Base-by-base conservation (phyloP, 1,284 basidiomycete genomes). In the Ceratobasidium sp. region DNA sequence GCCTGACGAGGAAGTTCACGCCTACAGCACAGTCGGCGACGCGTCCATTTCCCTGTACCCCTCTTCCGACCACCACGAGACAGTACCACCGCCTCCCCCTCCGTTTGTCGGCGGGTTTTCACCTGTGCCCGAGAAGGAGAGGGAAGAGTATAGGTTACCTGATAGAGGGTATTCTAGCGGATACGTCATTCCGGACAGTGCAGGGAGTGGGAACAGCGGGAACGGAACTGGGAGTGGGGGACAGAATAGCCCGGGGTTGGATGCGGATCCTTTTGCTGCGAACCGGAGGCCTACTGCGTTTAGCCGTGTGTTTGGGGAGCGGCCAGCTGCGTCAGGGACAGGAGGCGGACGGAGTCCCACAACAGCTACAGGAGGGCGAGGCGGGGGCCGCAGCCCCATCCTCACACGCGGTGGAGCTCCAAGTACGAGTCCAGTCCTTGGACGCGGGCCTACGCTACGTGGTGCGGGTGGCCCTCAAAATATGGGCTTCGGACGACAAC, bases 401-500 rank as follows among this genome's bases (percentile, higher is more conserved):
- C 48, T 64, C 44, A 50, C 48, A 24, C 62, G 62, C 27, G 19
- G 57, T 56, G 54, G 54, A 27, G 31, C 6, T 51, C 19, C 57
- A n/a, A 60, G 57, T 27, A 29, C 57, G 33, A 60, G 57, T 27
- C 57, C 57, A n/a, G 29, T 36, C 15, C 36, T 41, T 11, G 36
- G 6, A 41, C 36, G 36, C 11, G 36, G 19, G 29, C 54, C 15
- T 60, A 19, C 36, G 11, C 36, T 41, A 41, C 57, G 57, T 17
- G 31, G 57, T 2, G 33, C 5, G 11, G 53, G 65, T 6, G 27
- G 44, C n/a, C 44, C 56, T 8, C 56, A 59, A 60, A 56, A 72
- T 19, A 72, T 72, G 67, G 67, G 67, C 67, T 72, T 72, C 51
- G 67, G 67, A 17, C 41, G 67, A 41, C 67, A 72, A 41, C 67